Evolutionary conservation across 2,329 filamentous ascomycete species (phyloP), one percentile per base, ranked within the genome.

Genomic region (Ophiocordyceps sinensis): DNA sequence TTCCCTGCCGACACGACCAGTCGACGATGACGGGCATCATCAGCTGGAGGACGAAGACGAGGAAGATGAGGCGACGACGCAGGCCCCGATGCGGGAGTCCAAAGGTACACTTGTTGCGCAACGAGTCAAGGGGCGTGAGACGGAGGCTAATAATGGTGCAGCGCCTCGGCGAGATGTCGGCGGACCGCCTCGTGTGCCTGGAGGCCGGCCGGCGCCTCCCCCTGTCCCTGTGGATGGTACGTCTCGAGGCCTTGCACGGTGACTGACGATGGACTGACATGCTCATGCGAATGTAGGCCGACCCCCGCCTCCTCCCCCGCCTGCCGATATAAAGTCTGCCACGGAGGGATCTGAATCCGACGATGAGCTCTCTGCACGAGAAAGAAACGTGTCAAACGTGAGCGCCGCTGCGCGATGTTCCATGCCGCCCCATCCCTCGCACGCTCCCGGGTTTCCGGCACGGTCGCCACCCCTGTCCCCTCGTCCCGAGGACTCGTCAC

Each of bases 291-390:
- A 6, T 9, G 23, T 35, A 86, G 82, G 75, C 51, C 82, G 80
- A 38, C 76, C 80, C 37, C 66, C 70, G 2, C 75, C 74, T 38
- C 66, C 67, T 29, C 66, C 66, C 34, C 67, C 73, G 39, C 64
- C 73, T 32, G 63, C 70, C 30, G 65, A 67, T 36, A 55, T 74
- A 14, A 67, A 71, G 38, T 84, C 84, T 34, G 79, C 78, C 37
- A 85, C 79, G 43, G 73, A 82, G 45, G 87, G 86, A 28, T 93
- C 86, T 2, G 85, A 83, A 56, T 91, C 88, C 36, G 88, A 93
- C 51, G 88, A 95, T 57, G 89, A 95, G 58, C 65, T 87, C 51
- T 86, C 82, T 10, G 66, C 70, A 51, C 58, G 61, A 48, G 61
- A 66, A 39, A 59, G 70, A 48, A 51, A 61, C 19, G 21, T 40